Base-by-base conservation (phyloP, 495 filamentous ascomycete genomes). In the Xylaria acuta region DNA sequence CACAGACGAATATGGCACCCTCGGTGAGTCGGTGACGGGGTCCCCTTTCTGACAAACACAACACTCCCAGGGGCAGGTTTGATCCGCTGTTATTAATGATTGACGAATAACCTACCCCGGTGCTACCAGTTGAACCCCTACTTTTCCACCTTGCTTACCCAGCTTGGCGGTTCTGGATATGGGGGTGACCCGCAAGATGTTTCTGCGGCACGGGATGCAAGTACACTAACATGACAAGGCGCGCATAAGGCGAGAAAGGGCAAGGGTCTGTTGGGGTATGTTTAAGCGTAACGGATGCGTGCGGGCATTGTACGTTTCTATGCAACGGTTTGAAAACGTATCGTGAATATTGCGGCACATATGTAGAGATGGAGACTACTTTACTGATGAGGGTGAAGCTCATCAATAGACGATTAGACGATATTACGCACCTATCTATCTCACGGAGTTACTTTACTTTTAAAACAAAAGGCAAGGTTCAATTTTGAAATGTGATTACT, bases 1-100 rank as follows among this genome's bases (percentile, higher is more conserved):
- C 30, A 20, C 25, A 20, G 56, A 56, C 49, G 20, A 36, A 67
- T 43, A 36, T 49, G 34, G 43, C 5, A 67, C 43, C 64, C 62
- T 66, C 65, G 65, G 65, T 67, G 45, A 67, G 36, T 56, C 49
- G 47, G 49, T 43, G 65, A 67, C 22, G 49, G 41, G 43, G 64
- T n/a, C 43, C n/a, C n/a, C 16, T 65, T 47, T 65, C 63, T 64
- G 25, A 65, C 64, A 22, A 53, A 66, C 64, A 53, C 9, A 51
- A 65, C 63, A 30, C 27, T n/a, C 22, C n/a, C 25, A 22, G 2
- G 25, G 32, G 43, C 25, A 49, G 45, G 64, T 34, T 45, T 66
- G 45, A 66, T 49, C 16, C 22, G 30, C 64, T 43, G 36, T 41
- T 67, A 6, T 54, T 67, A 20, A 40, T 16, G 47, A 54, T 27